Conservation (phyloP, 1,284 basidiomycete species). For the Ganoderma lingzhi region DNA sequence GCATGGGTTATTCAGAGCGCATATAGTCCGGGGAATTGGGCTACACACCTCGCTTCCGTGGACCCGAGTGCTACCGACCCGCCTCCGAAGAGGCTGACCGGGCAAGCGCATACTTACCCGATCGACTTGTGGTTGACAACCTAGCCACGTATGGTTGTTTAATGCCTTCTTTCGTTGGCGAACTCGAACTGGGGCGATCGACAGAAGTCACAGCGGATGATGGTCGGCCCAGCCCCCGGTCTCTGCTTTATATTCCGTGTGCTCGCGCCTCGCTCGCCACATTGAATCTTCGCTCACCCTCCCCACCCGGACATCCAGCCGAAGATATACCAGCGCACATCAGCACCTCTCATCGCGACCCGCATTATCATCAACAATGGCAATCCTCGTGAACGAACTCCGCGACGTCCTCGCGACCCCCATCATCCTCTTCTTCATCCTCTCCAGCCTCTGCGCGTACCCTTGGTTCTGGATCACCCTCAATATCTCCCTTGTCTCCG, state of each 20-base stretch:
- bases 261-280: not conserved
- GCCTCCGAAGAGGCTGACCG: not conserved
- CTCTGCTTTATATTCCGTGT: not conserved
- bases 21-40: too few species aligned
- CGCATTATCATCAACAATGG: not conserved
- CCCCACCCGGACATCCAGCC: not conserved
- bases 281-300: not conserved
- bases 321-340: not conserved
- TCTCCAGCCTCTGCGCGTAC: not conserved
- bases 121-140: not conserved
- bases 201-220: not conserved
- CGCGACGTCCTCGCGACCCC: not conserved
- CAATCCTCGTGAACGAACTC: not conserved
- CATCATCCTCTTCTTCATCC: not conserved
- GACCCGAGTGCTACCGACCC: too few species aligned
- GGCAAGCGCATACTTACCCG: not conserved
- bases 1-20: too few species aligned
- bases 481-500: not conserved
- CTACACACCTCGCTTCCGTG: too few species aligned
- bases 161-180: not conserved
- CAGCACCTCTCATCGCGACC: not conserved
- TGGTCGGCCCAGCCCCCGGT: not conserved
- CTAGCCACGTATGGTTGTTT: not conserved
- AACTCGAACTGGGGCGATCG: not conserved
- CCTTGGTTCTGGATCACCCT: not conserved